Evolutionary conservation across 2,329 filamentous ascomycete species (phyloP).

Genomic region (Xylariales sp.): DNA sequence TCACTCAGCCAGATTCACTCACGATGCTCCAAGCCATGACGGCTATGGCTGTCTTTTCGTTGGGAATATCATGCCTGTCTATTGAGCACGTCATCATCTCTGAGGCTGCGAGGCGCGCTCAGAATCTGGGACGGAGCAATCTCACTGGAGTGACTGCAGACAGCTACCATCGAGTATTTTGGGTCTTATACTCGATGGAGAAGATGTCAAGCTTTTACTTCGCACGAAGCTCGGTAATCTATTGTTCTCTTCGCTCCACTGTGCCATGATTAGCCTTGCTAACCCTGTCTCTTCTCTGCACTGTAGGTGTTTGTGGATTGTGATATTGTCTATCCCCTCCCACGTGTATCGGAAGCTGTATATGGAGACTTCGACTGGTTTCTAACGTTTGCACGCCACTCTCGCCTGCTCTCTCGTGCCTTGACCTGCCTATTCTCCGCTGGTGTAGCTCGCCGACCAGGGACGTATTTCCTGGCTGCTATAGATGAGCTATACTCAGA

Average conservation of each 20-base stretch:
- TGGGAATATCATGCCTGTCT: constrained; percentile 22
- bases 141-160: constrained; percentile 9
- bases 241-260: background rate
- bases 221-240: constrained; percentile 23
- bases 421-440: constrained; percentile 24
- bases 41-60: constrained; percentile 23
- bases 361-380: constrained; percentile 21
- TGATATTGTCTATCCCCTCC: constrained; percentile 25
- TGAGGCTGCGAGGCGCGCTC: constrained; percentile 24
- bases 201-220: constrained; percentile 17
- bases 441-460: constrained; percentile 18
- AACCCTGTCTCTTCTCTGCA: background rate
- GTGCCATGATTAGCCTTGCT: too few relatives aligned
- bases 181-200: constrained; percentile 13
- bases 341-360: constrained; percentile 14
- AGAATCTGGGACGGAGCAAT: constrained; percentile 19
- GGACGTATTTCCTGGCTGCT: constrained; percentile 17
- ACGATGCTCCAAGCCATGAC: constrained; percentile 24
- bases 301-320: constrained; percentile 23
- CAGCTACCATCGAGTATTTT: constrained; percentile 20
- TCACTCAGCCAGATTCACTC: constrained; percentile 24
- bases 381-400: constrained; percentile 18
- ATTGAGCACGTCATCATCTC: constrained; percentile 26
- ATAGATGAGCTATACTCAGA: constrained; percentile 22
- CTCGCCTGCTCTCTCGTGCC: constrained; percentile 21